These are phyloP conservation scores for Venturia asperata DNA, from an alignment of 2,329 filamentous ascomycete species.

Conservation along the genomic window DNA sequence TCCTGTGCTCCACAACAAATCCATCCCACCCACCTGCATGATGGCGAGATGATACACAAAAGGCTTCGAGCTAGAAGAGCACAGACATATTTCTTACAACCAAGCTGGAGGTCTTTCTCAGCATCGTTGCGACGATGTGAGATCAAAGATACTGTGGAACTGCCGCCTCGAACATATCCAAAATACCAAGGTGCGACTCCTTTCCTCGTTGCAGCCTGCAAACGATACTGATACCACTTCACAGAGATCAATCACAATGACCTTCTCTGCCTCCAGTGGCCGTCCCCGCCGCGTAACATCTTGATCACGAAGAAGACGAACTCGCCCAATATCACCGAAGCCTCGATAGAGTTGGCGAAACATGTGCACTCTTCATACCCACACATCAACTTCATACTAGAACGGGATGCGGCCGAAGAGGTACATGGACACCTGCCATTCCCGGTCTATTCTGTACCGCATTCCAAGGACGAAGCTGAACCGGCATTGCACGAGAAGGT, in stretches of 20 bases:
- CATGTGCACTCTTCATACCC: conserved; percentile 77
- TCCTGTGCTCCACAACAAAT: background rate
- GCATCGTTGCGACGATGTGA: conserved; percentile 26
- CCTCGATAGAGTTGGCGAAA: conserved; percentile 52
- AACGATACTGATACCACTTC: background rate
- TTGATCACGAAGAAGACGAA: conserved; percentile 62
- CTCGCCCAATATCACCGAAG: conserved; percentile 47
- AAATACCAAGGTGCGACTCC: conserved; percentile 25
- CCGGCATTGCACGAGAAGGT: conserved; percentile 63
- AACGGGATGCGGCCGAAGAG: conserved; percentile 63
- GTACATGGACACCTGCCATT: conserved; percentile 66
- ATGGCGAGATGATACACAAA: conserved; percentile 17
- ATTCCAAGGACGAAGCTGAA: background rate
- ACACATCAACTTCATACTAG: conserved; percentile 72
- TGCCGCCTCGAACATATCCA: conserved; percentile 31
- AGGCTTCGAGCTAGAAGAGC: conserved; percentile 4
- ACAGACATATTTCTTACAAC: background rate
- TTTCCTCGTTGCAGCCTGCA: background rate
- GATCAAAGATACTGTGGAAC: conserved; percentile 44
- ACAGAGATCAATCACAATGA: conserved; percentile 52
- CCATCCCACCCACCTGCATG: background rate
- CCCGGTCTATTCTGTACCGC: conserved; percentile 54
- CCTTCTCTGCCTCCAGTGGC: conserved; percentile 60
- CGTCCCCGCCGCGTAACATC: conserved; percentile 59
- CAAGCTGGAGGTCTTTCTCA: conserved; percentile 16